Conservation (phyloP, 495 filamentous ascomycete species). For the Penicillium angulare region DNA sequence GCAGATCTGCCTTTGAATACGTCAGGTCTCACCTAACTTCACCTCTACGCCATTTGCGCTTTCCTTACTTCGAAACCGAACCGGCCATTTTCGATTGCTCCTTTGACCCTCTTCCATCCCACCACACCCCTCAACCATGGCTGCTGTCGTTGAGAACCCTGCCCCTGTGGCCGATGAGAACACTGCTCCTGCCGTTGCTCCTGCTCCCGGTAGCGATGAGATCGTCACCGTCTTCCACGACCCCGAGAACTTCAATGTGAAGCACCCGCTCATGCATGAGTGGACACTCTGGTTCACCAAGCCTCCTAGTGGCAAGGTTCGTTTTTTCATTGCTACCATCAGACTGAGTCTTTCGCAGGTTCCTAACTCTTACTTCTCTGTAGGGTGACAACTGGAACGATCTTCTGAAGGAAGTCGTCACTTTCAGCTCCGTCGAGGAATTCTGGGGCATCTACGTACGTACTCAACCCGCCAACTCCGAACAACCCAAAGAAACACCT, state of each 20-base stretch:
- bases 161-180: constrained; percentile 44
- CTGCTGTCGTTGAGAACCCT: constrained; percentile 43
- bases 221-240: constrained; percentile 91
- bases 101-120: constrained; percentile 17
- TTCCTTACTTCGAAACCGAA: constrained; percentile 34
- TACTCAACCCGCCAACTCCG: constrained; percentile 9
- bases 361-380: constrained; percentile 12
- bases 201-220: constrained; percentile 33
- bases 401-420: constrained; percentile 95
- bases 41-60: constrained; percentile 24
- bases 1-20: constrained; percentile 30
- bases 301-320: constrained; percentile 92
- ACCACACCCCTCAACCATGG: constrained; percentile 27
- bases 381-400: constrained; percentile 99
- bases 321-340: constrained; percentile 12
- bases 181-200: constrained; percentile 29
- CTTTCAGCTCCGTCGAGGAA: constrained; percentile 96
- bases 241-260: constrained; percentile 97
- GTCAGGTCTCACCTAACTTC: neutral
- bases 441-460: constrained; percentile 99
- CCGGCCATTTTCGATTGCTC: constrained; percentile 16
- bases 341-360: constrained; percentile 1
- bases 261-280: constrained; percentile 91
- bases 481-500: neutral
- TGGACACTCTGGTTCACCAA: constrained; percentile 99